Conservation (phyloP, 2,329 filamentous ascomycete species). For the Triangularia setosa region DNA sequence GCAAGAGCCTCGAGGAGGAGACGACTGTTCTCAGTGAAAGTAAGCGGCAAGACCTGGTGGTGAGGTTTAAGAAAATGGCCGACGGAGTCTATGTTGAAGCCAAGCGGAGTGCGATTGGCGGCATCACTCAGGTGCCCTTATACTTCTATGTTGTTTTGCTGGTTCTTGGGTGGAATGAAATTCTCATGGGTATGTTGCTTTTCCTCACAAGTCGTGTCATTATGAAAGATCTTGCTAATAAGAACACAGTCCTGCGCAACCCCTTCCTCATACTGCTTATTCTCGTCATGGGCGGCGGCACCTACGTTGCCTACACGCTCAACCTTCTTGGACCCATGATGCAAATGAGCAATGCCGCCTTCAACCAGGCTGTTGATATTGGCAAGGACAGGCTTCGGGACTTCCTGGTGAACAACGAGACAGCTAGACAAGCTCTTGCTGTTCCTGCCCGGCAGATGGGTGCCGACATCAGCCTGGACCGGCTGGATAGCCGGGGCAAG, state of each 20-base stretch:
- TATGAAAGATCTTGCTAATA: conserved; percentile 9
- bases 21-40: conserved; percentile 90
- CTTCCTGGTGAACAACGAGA: conserved; percentile 84
- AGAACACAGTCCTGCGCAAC: conserved; percentile 74
- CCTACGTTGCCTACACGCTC: conserved; percentile 87
- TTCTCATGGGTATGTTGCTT: conserved; percentile 71
- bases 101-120: conserved; percentile 92
- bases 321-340: conserved; percentile 95
- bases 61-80: conserved; percentile 96
- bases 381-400: conserved; percentile 88
- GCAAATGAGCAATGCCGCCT: conserved; percentile 89
- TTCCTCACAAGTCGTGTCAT: conserved; percentile 14
- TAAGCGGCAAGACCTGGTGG: conserved; percentile 85
- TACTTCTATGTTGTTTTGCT: conserved; percentile 92
- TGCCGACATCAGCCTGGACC: conserved; percentile 55
- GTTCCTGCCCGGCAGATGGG: conserved; percentile 54
- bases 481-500: conserved; percentile 57
- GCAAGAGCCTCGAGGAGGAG: conserved; percentile 91
- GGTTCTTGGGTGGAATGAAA: conserved; percentile 97
- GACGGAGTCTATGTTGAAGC: conserved; percentile 98
- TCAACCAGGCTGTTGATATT: conserved; percentile 80
- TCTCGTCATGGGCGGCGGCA: conserved; percentile 68
- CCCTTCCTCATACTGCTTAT: conserved; percentile 89
- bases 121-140: conserved; percentile 86
- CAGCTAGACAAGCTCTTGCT: conserved; percentile 75